These are phyloP conservation scores for Tetramitus jugosus DNA, from an alignment of 208 protist genomes.

Conservation along the genomic window DNA sequence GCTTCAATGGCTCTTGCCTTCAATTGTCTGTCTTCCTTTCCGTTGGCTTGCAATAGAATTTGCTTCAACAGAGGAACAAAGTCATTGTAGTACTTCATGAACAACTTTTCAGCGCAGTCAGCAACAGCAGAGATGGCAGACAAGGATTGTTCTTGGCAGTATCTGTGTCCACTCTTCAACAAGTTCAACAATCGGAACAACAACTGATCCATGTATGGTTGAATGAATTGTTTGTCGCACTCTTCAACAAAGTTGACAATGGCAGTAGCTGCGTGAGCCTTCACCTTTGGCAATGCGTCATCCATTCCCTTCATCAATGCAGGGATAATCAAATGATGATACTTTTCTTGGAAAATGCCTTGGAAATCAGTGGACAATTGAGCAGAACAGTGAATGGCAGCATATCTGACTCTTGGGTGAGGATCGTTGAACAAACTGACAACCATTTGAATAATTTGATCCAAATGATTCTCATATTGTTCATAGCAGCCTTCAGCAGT, in stretches of 20 bases:
- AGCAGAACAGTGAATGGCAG: conserved; percentile 61
- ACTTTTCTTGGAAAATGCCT: conserved; percentile 37
- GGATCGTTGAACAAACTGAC: conserved; percentile 36
- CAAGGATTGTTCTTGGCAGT: conserved; percentile 59
- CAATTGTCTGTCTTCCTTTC: conserved; percentile 42
- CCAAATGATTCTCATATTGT: conserved; percentile 42
- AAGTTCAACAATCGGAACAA: conserved; percentile 39
- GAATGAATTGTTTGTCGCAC: conserved; percentile 32
- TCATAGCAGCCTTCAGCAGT: conserved; percentile 59
- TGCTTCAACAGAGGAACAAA: conserved; percentile 65
- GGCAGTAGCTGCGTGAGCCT: conserved; percentile 49
- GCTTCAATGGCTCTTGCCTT: conserved; percentile 72
- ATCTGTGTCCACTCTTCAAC: conserved; percentile 28
- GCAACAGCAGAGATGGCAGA: conserved; percentile 64
- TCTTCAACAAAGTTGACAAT: conserved; percentile 68
- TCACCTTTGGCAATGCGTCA: conserved; percentile 40
- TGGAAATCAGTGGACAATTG: conserved; percentile 67
- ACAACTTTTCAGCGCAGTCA: conserved; percentile 45
- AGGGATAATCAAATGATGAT: conserved; percentile 32
- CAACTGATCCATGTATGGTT: conserved; percentile 37
- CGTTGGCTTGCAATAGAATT: conserved; percentile 40
- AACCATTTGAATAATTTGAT: conserved; percentile 39
- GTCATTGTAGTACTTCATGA: conserved; percentile 57
- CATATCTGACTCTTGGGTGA: conserved; percentile 62
- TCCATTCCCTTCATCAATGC: conserved; percentile 50